Conservation (phyloP, 306 rosid genomes). For the Spatholobus suberectus region DNA sequence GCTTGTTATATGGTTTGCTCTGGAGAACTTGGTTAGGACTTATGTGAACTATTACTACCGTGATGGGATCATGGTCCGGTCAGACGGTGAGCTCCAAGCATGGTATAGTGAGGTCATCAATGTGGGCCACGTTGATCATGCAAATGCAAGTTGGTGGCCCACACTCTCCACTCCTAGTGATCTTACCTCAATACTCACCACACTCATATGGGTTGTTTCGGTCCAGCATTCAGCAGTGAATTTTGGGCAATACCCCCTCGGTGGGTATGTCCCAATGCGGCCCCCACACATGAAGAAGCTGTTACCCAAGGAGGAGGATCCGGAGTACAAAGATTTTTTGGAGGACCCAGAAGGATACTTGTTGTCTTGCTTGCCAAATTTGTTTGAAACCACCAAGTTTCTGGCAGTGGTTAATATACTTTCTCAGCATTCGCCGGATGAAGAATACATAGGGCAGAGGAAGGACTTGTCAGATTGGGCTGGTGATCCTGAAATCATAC, state of each 20-base stretch:
- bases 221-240: conserved; percentile 53
- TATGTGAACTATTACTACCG: conserved; percentile 72
- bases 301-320: conserved; percentile 59
- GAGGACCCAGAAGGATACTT: conserved; percentile 41
- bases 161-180: conserved; percentile 34
- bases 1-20: conserved; percentile 72
- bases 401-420: conserved; percentile 44
- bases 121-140: conserved; percentile 70
- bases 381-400: conserved; percentile 45
- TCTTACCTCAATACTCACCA: conserved; percentile 44
- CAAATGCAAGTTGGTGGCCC: conserved; percentile 81
- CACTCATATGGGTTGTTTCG: conserved; percentile 45
- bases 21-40: conserved; percentile 67
- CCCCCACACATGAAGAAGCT: conserved; percentile 71
- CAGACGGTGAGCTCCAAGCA: conserved; percentile 61
- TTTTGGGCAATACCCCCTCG: conserved; percentile 47
- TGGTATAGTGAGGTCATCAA: conserved; percentile 76
- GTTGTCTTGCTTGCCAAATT: conserved; percentile 35
- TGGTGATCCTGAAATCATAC: conserved; percentile 40
- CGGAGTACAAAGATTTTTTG: conserved; percentile 33
- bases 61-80: conserved; percentile 31
- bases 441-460: conserved; percentile 46
- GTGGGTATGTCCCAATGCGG: conserved; percentile 82
- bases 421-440: conserved; percentile 40
- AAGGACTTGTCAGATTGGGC: conserved; percentile 46